Base-by-base conservation (phyloP, 225 moss, liverwort and hornwort genomes). In the Polytrichum formosum region DNA sequence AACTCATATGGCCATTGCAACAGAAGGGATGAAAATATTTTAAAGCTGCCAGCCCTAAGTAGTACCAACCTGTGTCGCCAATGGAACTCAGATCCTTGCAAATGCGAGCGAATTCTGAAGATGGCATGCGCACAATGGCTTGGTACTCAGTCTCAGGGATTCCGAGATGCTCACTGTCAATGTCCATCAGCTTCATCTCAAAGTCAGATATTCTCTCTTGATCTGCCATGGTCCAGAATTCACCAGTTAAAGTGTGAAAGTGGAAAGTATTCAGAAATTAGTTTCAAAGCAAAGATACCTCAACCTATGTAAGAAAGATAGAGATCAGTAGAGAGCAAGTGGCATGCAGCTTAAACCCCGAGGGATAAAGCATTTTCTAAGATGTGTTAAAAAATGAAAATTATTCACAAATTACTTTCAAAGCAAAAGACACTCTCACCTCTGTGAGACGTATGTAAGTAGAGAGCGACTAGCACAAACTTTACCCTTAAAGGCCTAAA, bases 161-260 rank as follows among this genome's bases (percentile, higher is more conserved):
- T 20, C 94, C 98, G 5, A 94, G 77, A 75, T 98, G 98, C 84
- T 98, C 94, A 74, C 98, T 94, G 66, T 98, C 94, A 19, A 98
- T 98, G 72, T 98, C 98, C 94, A 98, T 98, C 83, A 98, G 80
- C 84, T 94, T 94, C 98, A 98, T 94, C 81, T 94, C 94, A 70
- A 98, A 98, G 72, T 98, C 94, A 0, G 92, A 94, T 6, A 98
- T 90, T 66, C 92, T 90, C 73, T 94, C 98, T 59, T 98, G 98
- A 56, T 87, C 90, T 94, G 90, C 4, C 46, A 46, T 37, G 60
- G 29, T 1, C 19, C 56, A n/a, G 1, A 58, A 58, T 23, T 20
- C 58, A 23, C 9, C 20, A 20, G 20, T 21, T 58, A 16, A 21
- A 58, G 58, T 58, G 23, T 21, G 4, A 23, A 20, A 23, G 58